Evolutionary conservation across 148 eudicot species (phyloP).

Genomic region (Rhododendron henanense): DNA sequence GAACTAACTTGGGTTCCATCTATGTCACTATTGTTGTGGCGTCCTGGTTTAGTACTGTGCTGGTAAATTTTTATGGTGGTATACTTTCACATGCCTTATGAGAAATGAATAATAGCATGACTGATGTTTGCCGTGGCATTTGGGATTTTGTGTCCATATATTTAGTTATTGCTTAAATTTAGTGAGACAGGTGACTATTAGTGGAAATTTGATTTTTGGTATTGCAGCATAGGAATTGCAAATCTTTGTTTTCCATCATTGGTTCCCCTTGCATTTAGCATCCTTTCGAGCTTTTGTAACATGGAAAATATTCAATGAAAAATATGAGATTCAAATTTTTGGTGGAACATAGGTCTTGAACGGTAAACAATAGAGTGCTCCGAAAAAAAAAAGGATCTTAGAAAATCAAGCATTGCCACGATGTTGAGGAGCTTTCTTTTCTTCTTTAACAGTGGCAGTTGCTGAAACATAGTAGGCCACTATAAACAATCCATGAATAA

Average conservation of each 20-base stretch:
- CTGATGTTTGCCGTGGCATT: background rate
- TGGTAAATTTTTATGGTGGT: background rate
- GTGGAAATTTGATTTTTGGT: background rate
- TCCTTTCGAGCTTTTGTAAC: background rate
- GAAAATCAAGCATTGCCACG: background rate
- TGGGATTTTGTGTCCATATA: background rate
- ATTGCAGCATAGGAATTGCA: background rate
- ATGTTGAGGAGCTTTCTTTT: slow-evolving; percentile 19
- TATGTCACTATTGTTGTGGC: background rate
- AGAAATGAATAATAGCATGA: background rate
- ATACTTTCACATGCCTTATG: background rate
- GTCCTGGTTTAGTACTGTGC: background rate
- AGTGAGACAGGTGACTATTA: background rate
- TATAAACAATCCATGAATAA: slow-evolving; percentile 50
- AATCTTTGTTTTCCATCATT: background rate
- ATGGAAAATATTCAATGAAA: background rate
- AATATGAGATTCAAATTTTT: background rate
- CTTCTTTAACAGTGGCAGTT: slow-evolving; percentile 27
- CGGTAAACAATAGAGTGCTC: background rate
- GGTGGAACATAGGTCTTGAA: background rate
- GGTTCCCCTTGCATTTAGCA: background rate
- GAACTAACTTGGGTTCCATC: background rate
- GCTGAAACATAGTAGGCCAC: slow-evolving; percentile 52
- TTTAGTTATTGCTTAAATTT: background rate
- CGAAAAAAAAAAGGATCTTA: background rate